Evolutionary conservation across 2,329 filamentous ascomycete genomes (phyloP).

Genomic region (Penicillium hesseltinei): DNA sequence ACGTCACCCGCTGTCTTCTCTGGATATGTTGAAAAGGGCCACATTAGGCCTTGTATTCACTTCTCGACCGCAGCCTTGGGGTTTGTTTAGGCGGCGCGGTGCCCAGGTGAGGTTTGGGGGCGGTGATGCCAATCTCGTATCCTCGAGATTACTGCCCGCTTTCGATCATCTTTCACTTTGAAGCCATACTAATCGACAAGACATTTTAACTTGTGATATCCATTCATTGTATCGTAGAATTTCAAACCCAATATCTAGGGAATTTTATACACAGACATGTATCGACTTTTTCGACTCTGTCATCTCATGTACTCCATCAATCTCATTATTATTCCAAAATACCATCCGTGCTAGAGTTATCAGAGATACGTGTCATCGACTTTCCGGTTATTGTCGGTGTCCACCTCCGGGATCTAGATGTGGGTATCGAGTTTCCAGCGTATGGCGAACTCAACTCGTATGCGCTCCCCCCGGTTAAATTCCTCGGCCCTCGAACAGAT

Average conservation of each 20-base stretch:
- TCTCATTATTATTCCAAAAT: neutral
- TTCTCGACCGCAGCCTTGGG: too few relatives aligned
- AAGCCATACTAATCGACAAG: too few relatives aligned
- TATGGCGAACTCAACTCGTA: conserved; percentile 16
- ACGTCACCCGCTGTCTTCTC: neutral
- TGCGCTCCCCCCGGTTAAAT: conserved; percentile 10
- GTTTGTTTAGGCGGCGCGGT: neutral
- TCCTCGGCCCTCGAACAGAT: too few relatives aligned
- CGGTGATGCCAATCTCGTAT: neutral
- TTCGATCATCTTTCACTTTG: neutral
- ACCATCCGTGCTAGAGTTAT: conserved; percentile 12
- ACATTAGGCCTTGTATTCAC: neutral
- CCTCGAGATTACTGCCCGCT: neutral
- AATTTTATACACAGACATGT: neutral
- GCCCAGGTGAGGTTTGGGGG: neutral
- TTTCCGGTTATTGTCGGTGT: conserved; percentile 2
- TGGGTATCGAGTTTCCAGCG: conserved; percentile 1
- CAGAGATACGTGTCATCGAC: conserved; percentile 8
- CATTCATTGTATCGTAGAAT: too few relatives aligned
- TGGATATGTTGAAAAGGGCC: neutral
- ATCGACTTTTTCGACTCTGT: neutral
- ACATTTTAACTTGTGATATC: neutral
- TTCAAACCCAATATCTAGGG: too few relatives aligned
- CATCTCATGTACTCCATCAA: neutral
- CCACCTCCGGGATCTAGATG: conserved; percentile 6